Base-by-base conservation (phyloP, 2,329 filamentous ascomycete genomes). In the Teratosphaeria gauchensis region DNA sequence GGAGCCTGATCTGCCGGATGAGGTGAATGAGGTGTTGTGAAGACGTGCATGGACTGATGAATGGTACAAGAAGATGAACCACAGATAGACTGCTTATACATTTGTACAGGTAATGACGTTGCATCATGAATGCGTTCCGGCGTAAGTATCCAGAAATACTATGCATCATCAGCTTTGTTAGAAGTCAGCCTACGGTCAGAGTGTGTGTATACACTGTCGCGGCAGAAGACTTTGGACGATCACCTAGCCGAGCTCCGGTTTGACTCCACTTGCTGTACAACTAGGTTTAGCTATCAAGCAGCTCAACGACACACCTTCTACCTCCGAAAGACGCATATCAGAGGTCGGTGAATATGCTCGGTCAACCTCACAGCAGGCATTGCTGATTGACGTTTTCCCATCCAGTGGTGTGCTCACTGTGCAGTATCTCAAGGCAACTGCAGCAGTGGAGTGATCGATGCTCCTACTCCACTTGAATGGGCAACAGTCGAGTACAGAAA, bases 1-100 rank as follows among this genome's bases (percentile, higher is more conserved):
- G 2, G 85, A 87, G 66, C 84, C 83, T 64, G 89, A 90, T 55
- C 73, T 77, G 48, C 82, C 86, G 56, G 83, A 85, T 68, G 83
- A 84, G 52, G 83, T 71, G 3, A 67, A 69, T 11, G 62, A 65
- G 11, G 63, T 62, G 46, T 38, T 64, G 32, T 64, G 54, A 59
- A 38, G 51, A 4, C 5, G 3, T 24, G 9, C 7, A 19, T 19
- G 14, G 14, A 7, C 12, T 19, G 42, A 16, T 21, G 11, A 16
- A 42, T 42, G 35, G 35, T 48, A 21, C 21, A n/a, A 24, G 5
- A 16, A 8, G n/a, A 8, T 21, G 42, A 21, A 8, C 19, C 42
- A 48, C n/a, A 21, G 42, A 48, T 24, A 48, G 42, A 24, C 42
- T 48, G 42, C 42, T 48, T 19, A 24, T 42, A 42, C 35, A 42